Conservation (phyloP, 306 rosid species). For the Crataegus laevigata region DNA sequence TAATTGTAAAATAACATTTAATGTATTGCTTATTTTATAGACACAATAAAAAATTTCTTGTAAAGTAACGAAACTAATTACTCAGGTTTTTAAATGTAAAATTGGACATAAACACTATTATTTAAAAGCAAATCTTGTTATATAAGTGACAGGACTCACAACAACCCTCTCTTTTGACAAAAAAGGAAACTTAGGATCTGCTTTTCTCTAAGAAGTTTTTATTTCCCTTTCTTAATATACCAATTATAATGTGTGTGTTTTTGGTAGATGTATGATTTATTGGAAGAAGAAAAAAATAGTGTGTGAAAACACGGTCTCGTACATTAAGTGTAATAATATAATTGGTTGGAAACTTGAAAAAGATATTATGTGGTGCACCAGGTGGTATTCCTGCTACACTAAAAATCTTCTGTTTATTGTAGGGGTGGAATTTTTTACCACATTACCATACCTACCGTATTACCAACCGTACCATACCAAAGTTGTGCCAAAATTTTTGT, state of each 20-base stretch:
- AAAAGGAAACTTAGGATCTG: neutral
- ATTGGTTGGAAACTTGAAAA: no score
- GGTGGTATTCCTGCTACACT: no score
- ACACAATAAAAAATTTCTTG: no score
- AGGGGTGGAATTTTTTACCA: no score
- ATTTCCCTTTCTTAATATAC: neutral
- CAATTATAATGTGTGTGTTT: neutral
- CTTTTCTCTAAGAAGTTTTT: neutral
- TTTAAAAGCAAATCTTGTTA: neutral
- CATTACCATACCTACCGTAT: no score
- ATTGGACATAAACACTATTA: neutral
- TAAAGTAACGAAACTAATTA: no score
- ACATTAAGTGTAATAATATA: no score
- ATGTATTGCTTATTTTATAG: rapidly evolving
- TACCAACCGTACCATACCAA: no score
- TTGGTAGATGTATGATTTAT: neutral
- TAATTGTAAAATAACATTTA: no score
- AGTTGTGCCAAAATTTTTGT: no score
- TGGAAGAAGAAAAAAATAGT: neutral
- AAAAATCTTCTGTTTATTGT: neutral
- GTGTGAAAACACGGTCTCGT: rapidly evolving
- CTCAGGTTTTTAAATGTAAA: neutral
- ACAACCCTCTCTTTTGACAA: no score
- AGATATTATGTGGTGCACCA: no score
- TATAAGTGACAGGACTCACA: neutral